Percentiles rank a stretch among this genome's conserved stretches.
phyloP scores from a whole-genome alignment of 2,329 filamentous ascomycete genomes.

The Colletotrichum costaricense region DNA sequence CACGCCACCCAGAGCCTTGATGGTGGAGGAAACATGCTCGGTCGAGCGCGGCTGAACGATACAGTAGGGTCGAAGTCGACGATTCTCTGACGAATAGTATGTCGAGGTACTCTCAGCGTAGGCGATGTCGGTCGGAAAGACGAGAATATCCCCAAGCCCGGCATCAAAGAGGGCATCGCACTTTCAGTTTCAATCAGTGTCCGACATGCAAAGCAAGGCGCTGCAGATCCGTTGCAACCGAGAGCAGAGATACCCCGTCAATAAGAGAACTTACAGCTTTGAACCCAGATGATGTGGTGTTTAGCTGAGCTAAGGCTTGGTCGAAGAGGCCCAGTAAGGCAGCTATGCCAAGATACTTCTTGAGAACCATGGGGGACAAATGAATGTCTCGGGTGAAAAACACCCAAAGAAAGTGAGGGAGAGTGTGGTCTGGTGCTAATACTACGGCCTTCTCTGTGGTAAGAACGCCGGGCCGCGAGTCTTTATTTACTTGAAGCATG shows the following conservation, averaged over 20 bases:
- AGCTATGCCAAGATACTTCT: not conserved
- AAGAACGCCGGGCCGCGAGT: not conserved
- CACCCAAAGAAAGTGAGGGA: not conserved
- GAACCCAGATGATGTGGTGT: not conserved
- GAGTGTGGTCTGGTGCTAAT: not conserved
- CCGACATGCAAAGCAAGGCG: not conserved
- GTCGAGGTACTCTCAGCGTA: constrained; percentile 17
- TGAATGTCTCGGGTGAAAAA: not conserved
- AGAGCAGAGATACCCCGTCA: not conserved
- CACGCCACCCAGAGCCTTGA: constrained; percentile 29
- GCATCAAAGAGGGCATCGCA: constrained; percentile 27
- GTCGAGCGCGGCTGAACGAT: constrained; percentile 40
- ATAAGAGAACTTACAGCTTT: not conserved
- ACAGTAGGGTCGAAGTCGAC: constrained; percentile 38
- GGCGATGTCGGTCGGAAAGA: constrained; percentile 9
- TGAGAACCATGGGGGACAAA: not conserved
- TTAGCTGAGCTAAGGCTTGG: not conserved
- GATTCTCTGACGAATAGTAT: constrained; percentile 40
- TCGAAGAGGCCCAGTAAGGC: not conserved
- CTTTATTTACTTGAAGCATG: not conserved
- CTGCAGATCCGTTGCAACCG: too few relatives aligned
- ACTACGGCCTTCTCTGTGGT: not conserved
- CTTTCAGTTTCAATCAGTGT: not conserved
- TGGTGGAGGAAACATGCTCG: constrained; percentile 37
- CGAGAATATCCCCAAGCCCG: constrained; percentile 14